Base-by-base conservation (phyloP, 2,329 filamentous ascomycete genomes). In the Emergomyces pasteurianus region DNA sequence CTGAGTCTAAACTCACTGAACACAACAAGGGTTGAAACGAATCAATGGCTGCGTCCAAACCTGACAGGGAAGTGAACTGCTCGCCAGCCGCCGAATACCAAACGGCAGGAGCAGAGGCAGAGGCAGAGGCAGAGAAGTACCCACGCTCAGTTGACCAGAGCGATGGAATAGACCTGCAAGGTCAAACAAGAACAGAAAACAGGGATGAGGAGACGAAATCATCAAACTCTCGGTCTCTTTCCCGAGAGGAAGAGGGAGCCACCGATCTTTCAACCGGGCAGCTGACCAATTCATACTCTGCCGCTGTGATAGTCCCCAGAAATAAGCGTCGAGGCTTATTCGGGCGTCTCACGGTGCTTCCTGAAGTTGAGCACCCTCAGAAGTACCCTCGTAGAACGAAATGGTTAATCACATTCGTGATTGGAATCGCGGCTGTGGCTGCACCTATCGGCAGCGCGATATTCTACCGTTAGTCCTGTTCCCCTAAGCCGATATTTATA, bases 371-470 rank as follows among this genome's bases (percentile, higher is more conserved):
- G 53, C 80, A 86, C 38, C 88, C 91, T 0, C 85, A 86, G 62
- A 82, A 89, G 58, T 95, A 96, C 70, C 77, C 81, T 12, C 82
- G 83, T 40, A 81, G 77, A 57, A 89, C 83, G 16, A 96, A 96
- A 83, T 96, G 91, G 91, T 81, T 83, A 63, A 85, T 96, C 65
- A 95, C 91, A 0, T 78, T 84, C 42, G 82, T 92, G 55, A 83
- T 96, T 53, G 87, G 90, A 1, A 70, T 92, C 18, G 90, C 90
- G 2, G 90, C 84, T 1, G 85, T 86, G 16, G 88, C 84, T 0
- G 90, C 88, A 0, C 92, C 92, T 0, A 84, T 96, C 77, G 92
- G 92, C 0, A 92, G 88, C 34, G 83, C 87, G 1, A 91, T 96
- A 60, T 85, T 96, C 61, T 87, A 92, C 67, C 90, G 87, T 89